A percentile compares a stretch with the other conserved stretches of the same genome.
Conservation (phyloP, 2,329 filamentous ascomycete species). For the Calonectria hongkongensis region DNA sequence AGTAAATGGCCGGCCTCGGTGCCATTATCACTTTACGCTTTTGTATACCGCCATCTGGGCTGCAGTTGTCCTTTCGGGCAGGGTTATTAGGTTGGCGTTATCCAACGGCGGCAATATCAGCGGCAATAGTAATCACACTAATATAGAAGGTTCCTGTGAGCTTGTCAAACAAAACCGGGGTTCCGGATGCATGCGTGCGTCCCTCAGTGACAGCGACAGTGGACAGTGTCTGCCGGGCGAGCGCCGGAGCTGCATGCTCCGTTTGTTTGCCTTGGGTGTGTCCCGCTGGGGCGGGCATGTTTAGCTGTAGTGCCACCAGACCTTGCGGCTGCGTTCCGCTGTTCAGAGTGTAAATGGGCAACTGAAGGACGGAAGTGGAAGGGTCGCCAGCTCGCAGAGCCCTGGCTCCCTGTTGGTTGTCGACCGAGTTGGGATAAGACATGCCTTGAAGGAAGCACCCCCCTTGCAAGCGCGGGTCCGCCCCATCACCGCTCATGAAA, state of each 20-base stretch:
- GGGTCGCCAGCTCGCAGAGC: conserved; percentile 3
- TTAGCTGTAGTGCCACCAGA: not conserved
- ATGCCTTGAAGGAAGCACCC: conserved; percentile 32
- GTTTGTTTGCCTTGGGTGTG: not conserved
- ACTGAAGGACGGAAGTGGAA: conserved; percentile 23
- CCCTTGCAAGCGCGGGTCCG: conserved; percentile 44
- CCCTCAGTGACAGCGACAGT: too few species aligned
- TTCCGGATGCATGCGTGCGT: conserved; percentile 2
- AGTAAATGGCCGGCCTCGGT: conserved; percentile 7
- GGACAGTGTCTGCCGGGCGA: conserved; percentile 2
- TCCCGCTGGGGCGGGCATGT: not conserved
- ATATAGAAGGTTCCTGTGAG: conserved; percentile 32
- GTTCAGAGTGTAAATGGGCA: conserved; percentile 1
- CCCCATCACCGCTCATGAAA: conserved; percentile 43
- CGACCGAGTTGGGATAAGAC: conserved; percentile 38
- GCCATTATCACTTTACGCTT: not conserved
- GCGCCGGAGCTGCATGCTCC: conserved; percentile 2
- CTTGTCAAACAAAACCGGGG: conserved; percentile 26
- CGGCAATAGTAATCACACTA: conserved; percentile 6
- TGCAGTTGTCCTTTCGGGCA: not conserved
- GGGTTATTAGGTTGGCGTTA: not conserved
- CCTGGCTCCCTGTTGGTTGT: conserved; percentile 24
- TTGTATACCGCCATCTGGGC: conserved; percentile 6
- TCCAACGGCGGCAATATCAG: conserved; percentile 31
- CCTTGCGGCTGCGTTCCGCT: conserved; percentile 17